Conservation (phyloP, 2,329 filamentous ascomycete species). For the Monosporascus ibericus region DNA sequence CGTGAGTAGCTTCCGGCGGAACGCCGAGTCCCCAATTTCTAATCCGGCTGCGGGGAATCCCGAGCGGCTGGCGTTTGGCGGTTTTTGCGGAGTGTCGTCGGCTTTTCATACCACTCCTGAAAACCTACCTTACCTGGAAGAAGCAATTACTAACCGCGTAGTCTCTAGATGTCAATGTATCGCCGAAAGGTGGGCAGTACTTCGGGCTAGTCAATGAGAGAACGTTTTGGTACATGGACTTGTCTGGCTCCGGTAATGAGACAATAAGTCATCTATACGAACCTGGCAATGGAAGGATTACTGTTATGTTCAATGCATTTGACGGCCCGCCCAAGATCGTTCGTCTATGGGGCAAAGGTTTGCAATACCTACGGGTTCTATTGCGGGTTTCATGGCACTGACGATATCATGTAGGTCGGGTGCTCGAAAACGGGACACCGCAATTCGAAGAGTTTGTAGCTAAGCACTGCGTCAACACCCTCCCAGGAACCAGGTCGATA, state of each 20-base stretch:
- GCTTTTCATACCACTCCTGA: too few species aligned
- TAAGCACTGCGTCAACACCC: constrained; percentile 20
- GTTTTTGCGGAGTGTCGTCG: too few species aligned
- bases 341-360: constrained; percentile 31
- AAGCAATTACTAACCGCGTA: not conserved
- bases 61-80: not conserved
- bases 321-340: constrained; percentile 33
- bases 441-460: not conserved
- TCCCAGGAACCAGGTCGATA: constrained; percentile 28
- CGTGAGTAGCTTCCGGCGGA: constrained; percentile 21
- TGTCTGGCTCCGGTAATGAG: constrained; percentile 69
- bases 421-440: constrained; percentile 2
- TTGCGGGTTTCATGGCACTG: constrained; percentile 26
- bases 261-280: constrained; percentile 72
- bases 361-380: constrained; percentile 18
- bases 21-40: not conserved
- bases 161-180: constrained; percentile 59
- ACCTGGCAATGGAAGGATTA: constrained; percentile 59
- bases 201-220: constrained; percentile 27
- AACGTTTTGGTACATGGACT: constrained; percentile 57
- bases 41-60: not conserved
- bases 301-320: constrained; percentile 60
- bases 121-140: not conserved
- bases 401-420: constrained; percentile 26
- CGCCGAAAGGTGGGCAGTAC: constrained; percentile 61